These are phyloP conservation scores for Ogataea pini DNA, from an alignment of 805 yeast genomes.

Conservation along the genomic window DNA sequence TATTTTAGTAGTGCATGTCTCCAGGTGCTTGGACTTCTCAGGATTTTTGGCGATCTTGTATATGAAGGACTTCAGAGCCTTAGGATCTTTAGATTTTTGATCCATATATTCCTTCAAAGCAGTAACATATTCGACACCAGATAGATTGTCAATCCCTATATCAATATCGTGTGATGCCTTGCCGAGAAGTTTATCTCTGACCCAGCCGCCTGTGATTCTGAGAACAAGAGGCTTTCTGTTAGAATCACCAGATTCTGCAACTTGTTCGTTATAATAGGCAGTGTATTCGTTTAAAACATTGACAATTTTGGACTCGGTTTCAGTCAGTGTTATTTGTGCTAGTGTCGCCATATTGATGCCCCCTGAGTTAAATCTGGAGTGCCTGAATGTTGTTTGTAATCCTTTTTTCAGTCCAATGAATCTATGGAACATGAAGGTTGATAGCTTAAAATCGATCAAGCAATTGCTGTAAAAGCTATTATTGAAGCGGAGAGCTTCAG, in stretches of 20 bases:
- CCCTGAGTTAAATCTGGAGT: background rate
- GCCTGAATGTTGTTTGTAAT: conserved; percentile 1
- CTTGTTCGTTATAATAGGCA: conserved; percentile 23
- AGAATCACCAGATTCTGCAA: background rate
- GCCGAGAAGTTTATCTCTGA: conserved; percentile 87
- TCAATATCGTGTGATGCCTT: conserved; percentile 83
- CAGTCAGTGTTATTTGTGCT: conserved; percentile 23
- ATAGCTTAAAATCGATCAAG: background rate
- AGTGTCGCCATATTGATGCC: conserved; percentile 2
- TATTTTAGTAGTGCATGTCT: conserved; percentile 90
- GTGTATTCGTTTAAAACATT: conserved; percentile 31
- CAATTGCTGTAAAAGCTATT: background rate
- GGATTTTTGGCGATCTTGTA: conserved; percentile 92
- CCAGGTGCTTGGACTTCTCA: conserved; percentile 92
- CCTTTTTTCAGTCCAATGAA: background rate
- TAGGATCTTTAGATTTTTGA: conserved; percentile 28
- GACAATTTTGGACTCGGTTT: conserved; percentile 29
- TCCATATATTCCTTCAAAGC: conserved; percentile 54
- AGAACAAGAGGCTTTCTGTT: conserved; percentile 35
- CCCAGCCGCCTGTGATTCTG: conserved; percentile 98
- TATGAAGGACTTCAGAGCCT: conserved; percentile 38
- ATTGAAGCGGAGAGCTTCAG: background rate
- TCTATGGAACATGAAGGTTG: background rate
- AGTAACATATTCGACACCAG: conserved; percentile 85
- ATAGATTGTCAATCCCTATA: conserved; percentile 79